A percentile compares a stretch with the other conserved stretches of the same genome.
These are phyloP conservation scores for Eucalyptus globulus DNA, from an alignment of 345 rosid genomes.

Conservation along the genomic window DNA sequence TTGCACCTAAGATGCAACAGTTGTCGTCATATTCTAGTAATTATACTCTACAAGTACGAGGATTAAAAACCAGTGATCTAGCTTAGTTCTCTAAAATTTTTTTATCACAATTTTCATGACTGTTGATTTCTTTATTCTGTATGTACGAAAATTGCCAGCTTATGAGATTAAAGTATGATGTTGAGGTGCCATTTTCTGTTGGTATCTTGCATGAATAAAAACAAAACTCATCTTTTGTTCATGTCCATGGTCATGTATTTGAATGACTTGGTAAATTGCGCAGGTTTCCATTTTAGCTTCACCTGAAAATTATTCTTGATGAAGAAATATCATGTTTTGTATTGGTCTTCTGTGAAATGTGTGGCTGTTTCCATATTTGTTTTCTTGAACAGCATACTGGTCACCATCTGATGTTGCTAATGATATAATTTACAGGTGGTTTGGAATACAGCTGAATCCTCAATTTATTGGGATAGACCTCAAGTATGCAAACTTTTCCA, in stretches of 20 bases:
- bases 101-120: not conserved
- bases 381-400: not conserved
- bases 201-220: not conserved
- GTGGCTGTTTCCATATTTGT: not conserved
- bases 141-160: not conserved
- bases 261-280: not conserved
- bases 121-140: not conserved
- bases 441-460: conserved; percentile 89
- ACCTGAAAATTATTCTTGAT: not conserved
- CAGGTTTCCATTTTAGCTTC: not conserved
- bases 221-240: not conserved
- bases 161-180: not conserved
- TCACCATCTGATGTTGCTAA: not conserved
- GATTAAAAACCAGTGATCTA: not conserved
- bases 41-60: not conserved
- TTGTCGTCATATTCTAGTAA: not conserved
- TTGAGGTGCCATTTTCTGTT: not conserved
- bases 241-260: not conserved
- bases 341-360: not conserved
- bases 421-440: conserved; percentile 64
- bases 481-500: conserved; percentile 46
- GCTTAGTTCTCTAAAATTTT: not conserved
- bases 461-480: conserved; percentile 73
- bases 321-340: not conserved
- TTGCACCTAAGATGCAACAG: not conserved